Percentiles rank a stretch among this genome's conserved stretches.
phyloP scores from a whole-genome alignment of 805 yeast genomes.

The Sugiyamaella marilandica region DNA sequence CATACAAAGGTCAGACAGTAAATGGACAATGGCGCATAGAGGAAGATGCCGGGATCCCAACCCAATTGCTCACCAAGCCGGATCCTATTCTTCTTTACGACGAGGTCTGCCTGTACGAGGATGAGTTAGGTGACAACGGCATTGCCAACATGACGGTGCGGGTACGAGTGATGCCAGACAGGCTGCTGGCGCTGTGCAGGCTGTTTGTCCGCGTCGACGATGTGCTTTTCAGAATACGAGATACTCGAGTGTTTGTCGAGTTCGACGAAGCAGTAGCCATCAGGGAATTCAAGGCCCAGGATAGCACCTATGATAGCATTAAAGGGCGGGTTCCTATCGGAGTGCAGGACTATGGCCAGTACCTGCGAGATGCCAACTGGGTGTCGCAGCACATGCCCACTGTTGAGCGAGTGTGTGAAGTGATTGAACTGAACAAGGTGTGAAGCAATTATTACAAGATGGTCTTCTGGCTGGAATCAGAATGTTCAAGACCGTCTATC shows the following conservation, averaged over 20 bases:
- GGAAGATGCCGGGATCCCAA: conserved; percentile 50
- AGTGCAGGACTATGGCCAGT: conserved; percentile 62
- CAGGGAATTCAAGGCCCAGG: conserved; percentile 73
- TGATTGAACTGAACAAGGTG: conserved; percentile 1
- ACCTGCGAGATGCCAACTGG: conserved; percentile 82
- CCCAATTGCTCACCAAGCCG: conserved; percentile 60
- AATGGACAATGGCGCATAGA: conserved; percentile 23
- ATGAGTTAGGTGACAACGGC: conserved; percentile 96
- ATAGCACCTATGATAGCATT: conserved; percentile 45
- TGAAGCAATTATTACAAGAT: not conserved
- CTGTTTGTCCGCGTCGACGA: conserved; percentile 86
- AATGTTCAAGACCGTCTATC: not conserved
- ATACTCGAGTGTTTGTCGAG: conserved; percentile 80
- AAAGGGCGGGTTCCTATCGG: conserved; percentile 41
- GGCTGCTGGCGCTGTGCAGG: conserved; percentile 68
- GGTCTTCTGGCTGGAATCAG: not conserved
- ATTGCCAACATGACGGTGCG: conserved; percentile 71
- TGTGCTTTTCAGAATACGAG: conserved; percentile 77
- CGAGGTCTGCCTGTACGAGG: conserved; percentile 85
- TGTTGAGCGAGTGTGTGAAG: conserved; percentile 3
- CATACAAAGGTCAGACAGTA: conserved; percentile 59
- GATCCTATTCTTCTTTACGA: conserved; percentile 89
- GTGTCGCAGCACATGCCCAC: conserved; percentile 59
- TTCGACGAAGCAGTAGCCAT: conserved; percentile 58
- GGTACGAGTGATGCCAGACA: conserved; percentile 81